These are phyloP conservation scores for Daedaleopsis sinensis DNA, from an alignment of 768 basidiomycete genomes.

Conservation along the genomic window DNA sequence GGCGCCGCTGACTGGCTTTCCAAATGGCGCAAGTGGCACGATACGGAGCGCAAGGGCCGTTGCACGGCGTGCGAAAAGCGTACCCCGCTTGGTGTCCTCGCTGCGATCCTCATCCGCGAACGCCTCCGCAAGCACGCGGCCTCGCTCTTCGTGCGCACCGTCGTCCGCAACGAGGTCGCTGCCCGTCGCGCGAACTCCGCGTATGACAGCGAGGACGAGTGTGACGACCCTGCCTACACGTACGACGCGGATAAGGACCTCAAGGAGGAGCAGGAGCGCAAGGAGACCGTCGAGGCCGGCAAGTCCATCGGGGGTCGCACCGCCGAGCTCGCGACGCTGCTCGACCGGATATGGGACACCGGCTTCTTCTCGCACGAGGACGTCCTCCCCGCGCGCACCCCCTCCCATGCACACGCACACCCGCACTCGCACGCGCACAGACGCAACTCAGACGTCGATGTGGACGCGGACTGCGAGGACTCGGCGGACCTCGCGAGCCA, in stretches of 20 bases:
- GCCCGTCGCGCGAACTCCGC: constrained; percentile 3
- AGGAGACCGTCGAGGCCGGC: constrained; percentile 58
- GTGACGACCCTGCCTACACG: constrained; percentile 11
- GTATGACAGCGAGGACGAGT: constrained; percentile 20
- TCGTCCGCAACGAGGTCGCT: constrained; percentile 28
- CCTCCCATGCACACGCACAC: neutral
- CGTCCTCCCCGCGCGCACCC: constrained; percentile 18
- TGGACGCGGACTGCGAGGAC: constrained; percentile 33
- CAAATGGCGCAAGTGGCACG: constrained; percentile 32
- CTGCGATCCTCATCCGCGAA: constrained; percentile 49
- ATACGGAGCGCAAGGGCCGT: constrained; percentile 30
- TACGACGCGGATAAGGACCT: constrained; percentile 35
- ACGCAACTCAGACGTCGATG: constrained; percentile 22
- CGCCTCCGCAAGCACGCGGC: constrained; percentile 56
- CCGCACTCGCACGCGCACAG: neutral
- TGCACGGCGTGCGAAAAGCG: constrained; percentile 31
- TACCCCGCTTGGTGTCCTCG: constrained; percentile 52
- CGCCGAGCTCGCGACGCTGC: constrained; percentile 50
- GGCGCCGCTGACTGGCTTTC: constrained; percentile 50
- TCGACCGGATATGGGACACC: constrained; percentile 61
- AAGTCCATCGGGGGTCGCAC: constrained; percentile 64
- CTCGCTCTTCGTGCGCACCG: constrained; percentile 54
- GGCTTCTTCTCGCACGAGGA: constrained; percentile 38
- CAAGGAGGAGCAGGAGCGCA: constrained; percentile 44
- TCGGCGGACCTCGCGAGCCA: constrained; percentile 29